Evolutionary conservation across 2,329 filamentous ascomycete genomes (phyloP).

Genomic region (Claviceps humidiphila): DNA sequence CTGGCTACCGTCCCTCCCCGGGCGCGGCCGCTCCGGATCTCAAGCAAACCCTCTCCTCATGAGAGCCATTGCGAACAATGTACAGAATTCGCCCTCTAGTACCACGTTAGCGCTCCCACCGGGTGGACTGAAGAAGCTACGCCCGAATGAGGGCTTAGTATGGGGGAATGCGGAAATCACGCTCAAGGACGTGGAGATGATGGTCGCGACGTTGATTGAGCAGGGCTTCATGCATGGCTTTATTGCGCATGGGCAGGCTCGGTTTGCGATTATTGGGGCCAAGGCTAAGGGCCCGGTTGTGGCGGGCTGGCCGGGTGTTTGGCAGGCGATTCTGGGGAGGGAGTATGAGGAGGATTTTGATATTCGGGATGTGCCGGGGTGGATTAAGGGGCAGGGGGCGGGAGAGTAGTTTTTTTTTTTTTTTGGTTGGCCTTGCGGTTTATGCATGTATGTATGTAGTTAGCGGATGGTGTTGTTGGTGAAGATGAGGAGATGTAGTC

Average conservation of each 20-base stretch:
- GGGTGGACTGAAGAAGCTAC: conserved; percentile 32
- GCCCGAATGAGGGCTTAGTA: conserved; percentile 46
- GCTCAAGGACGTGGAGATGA: conserved; percentile 58
- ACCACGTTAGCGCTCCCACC: conserved; percentile 35
- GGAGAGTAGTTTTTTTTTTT: neutral
- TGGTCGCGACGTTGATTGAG: conserved; percentile 62
- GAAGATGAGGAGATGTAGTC: no score
- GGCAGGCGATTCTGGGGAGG: conserved; percentile 51
- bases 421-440: neutral
- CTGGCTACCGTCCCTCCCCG: conserved; percentile 29
- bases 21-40: conserved; percentile 16
- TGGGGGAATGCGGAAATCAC: conserved; percentile 49
- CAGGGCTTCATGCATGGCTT: conserved; percentile 77
- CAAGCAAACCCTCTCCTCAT: conserved; percentile 39
- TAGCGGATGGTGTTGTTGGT: no score
- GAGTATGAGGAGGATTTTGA: conserved; percentile 44
- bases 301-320: conserved; percentile 66
- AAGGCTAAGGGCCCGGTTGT: conserved; percentile 50
- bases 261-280: conserved; percentile 73
- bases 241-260: conserved; percentile 60
- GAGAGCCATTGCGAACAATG: conserved; percentile 35
- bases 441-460: neutral
- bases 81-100: conserved; percentile 20
- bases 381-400: conserved; percentile 41
- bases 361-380: conserved; percentile 60